Conservation (phyloP, 2,329 filamentous ascomycete species). For the Trichoderma asperellum region DNA sequence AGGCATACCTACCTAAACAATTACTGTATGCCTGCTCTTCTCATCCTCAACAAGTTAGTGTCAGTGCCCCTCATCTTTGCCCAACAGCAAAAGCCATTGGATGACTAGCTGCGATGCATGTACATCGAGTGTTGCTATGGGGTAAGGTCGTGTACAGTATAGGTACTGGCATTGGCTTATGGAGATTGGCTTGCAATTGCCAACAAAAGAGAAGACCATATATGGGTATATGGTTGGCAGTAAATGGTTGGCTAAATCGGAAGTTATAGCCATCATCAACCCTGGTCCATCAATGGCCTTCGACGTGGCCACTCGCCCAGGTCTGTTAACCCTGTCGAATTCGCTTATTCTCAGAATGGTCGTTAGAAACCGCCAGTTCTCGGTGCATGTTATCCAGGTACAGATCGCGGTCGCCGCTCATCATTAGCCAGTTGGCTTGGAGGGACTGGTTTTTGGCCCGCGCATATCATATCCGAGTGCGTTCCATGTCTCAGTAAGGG, state of each 20-base stretch:
- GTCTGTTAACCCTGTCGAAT: neutral
- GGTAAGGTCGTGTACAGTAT: neutral
- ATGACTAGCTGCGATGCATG: neutral
- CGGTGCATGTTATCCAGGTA: neutral
- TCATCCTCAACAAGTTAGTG: neutral
- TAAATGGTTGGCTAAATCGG: neutral
- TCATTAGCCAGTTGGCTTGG: neutral
- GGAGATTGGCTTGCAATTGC: neutral
- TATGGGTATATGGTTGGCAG: neutral
- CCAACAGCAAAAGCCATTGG: neutral
- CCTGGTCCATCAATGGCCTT: neutral
- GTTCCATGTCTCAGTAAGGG: slow-evolving; percentile 16
- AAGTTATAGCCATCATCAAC: neutral
- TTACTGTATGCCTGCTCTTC: neutral
- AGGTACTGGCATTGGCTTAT: neutral
- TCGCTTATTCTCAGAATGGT: neutral
- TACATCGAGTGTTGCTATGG: neutral
- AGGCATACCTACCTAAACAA: neutral
- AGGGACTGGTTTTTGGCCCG: neutral
- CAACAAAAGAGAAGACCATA: neutral
- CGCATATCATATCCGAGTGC: neutral
- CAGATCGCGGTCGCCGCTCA: neutral
- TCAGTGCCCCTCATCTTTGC: neutral
- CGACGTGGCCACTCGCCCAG: neutral
- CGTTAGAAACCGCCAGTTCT: neutral